These are phyloP conservation scores for Roridomyces roridus DNA, from an alignment of 768 basidiomycete genomes.

Conservation along the genomic window DNA sequence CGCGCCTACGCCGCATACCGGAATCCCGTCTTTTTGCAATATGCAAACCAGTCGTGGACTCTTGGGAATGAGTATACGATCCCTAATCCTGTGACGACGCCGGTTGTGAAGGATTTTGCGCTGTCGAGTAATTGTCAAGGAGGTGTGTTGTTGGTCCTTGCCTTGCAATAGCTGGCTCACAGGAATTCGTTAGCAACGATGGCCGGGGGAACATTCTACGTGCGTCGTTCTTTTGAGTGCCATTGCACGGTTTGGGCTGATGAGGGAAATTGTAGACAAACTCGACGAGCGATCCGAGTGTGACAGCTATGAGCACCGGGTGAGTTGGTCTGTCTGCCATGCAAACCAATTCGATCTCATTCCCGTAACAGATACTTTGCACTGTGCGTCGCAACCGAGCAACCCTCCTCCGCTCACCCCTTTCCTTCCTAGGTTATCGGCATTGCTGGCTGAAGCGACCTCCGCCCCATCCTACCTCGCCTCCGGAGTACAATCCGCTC, in stretches of 20 bases:
- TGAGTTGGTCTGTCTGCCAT: background rate
- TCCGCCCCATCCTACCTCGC: conserved; percentile 1
- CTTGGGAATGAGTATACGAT: background rate
- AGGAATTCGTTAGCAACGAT: too few species aligned
- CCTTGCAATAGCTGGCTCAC: too few species aligned
- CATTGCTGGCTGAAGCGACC: background rate
- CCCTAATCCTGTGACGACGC: too few species aligned
- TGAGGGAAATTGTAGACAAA: background rate
- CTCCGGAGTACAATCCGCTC: conserved; percentile 5
- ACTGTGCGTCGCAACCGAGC: background rate
- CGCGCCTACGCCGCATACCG: background rate
- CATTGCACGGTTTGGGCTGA: background rate
- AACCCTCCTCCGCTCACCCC: background rate
- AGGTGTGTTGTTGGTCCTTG: too few species aligned
- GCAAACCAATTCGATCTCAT: background rate
- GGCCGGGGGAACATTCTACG: conserved; percentile 15
- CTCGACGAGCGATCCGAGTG: background rate
- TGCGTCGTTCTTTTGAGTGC: background rate
- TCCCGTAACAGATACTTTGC: background rate
- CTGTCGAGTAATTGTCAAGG: too few species aligned
- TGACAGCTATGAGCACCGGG: conserved; percentile 19
- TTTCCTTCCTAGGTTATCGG: background rate
- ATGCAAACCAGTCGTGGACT: background rate
- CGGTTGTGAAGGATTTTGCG: too few species aligned
- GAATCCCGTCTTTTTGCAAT: background rate